Base-by-base conservation (phyloP, 441 rosid genomes). In the Populus tomentosa region DNA sequence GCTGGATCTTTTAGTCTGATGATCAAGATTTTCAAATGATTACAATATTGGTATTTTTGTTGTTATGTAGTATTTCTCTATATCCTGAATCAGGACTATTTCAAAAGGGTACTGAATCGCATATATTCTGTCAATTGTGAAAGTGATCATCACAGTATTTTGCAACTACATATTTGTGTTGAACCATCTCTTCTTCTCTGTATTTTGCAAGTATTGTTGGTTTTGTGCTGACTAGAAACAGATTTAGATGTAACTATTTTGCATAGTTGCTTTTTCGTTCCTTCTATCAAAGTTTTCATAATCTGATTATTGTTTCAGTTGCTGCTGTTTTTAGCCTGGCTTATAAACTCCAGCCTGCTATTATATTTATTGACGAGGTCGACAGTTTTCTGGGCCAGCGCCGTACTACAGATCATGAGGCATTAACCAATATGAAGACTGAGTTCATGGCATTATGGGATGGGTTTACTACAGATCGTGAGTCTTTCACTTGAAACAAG, bases 371-470 rank as follows among this genome's bases (percentile, higher is more conserved):
- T 24, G 98, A 96, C 63, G 98, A 96, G 87, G 98, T 96, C 4
- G 98, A 94, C 70, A 96, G 99, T 85, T 96, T 94, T 84, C 80
- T 96, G 89, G 98, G 98, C 33, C 98, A 96, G 90, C 98, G 97
- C 14, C 97, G 94, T 6, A 78, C 90, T 50, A 81, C 96, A 61
- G 99, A 96, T 86, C 94, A 94, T 70, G 99, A 94, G 81, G 98
- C 99, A 33, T 75, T 92, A 83, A 86, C 98, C 1, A 96, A 94
- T 75, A 96, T 94, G 98, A 96, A 94, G 88, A 94, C 98, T 3
- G 98, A 96, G 85, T 96, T 92, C 84, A 94, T 96, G 99, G 99
- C 99, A 71, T 87, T 94, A 81, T 96, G 99, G 99, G 98, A 96
- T 88, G 98, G 99, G 5, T 94, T 96, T 83, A 90, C 97, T 10